Percentiles rank a stretch among this genome's conserved stretches.
Evolutionary conservation across 805 yeast genomes (phyloP).

Genomic region (Saccharomycopsis fermentans): DNA sequence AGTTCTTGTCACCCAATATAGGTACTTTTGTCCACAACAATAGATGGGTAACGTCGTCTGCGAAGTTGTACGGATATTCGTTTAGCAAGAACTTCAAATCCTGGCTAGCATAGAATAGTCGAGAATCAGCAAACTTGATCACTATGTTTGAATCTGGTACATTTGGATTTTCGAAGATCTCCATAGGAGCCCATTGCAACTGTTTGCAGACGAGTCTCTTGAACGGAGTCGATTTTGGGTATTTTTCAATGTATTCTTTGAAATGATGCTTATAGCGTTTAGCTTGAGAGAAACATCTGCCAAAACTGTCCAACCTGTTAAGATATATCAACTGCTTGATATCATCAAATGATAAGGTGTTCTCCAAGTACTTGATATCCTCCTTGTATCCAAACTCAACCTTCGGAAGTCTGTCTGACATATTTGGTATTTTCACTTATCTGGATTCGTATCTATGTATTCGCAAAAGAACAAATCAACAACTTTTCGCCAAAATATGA

Average conservation of each 20-base stretch:
- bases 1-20: conserved; percentile 41
- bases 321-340: conserved; percentile 8
- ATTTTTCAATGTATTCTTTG: neutral
- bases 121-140: conserved; percentile 15
- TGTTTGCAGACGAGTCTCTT: conserved; percentile 15
- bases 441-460: neutral
- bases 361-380: conserved; percentile 11
- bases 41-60: conserved; percentile 40
- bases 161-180: conserved; percentile 5
- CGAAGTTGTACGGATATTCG: conserved; percentile 61
- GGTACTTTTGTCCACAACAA: conserved; percentile 59
- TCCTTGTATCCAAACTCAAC: neutral
- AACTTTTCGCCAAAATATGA: no score
- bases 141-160: conserved; percentile 3
- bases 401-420: neutral
- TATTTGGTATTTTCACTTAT: neutral
- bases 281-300: conserved; percentile 4
- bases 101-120: conserved; percentile 31
- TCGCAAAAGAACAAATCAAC: neutral
- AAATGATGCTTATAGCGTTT: conserved; percentile 6
- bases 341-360: conserved; percentile 2
- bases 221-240: neutral
- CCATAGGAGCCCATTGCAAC: conserved; percentile 13
- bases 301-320: conserved; percentile 10
- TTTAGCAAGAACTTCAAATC: conserved; percentile 43